phyloP scores from a whole-genome alignment of 352 stramenopile species.

The Saprolegnia parasitica region DNA sequence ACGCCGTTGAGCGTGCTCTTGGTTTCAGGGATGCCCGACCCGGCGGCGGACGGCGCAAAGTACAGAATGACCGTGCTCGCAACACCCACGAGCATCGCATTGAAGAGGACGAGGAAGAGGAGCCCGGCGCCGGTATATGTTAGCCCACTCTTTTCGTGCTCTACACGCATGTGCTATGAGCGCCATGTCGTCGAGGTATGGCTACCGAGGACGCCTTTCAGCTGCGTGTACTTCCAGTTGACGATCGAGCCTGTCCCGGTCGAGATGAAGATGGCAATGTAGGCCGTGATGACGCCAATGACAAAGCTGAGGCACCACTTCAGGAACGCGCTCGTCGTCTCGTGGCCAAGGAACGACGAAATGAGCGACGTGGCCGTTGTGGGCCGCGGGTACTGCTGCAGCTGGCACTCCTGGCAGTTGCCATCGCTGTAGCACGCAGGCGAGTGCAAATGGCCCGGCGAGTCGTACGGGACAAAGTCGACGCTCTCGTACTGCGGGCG shows the following conservation, averaged over 20 bases:
- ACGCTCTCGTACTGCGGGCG: constrained; percentile 23
- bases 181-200: neutral
- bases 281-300: constrained; percentile 23
- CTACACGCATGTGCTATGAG: constrained; percentile 1
- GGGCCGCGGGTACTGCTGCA: neutral
- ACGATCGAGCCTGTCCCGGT: neutral
- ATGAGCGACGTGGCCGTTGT: neutral
- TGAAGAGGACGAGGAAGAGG: constrained; percentile 17
- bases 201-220: constrained; percentile 13
- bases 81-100: neutral
- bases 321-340: constrained; percentile 14
- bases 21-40: constrained; percentile 46
- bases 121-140: neutral
- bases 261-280: constrained; percentile 16
- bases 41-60: constrained; percentile 22
- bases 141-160: constrained; percentile 1
- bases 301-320: constrained; percentile 23
- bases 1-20: constrained; percentile 67
- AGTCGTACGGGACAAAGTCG: constrained; percentile 23
- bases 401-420: neutral
- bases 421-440: constrained; percentile 5
- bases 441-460: constrained; percentile 3
- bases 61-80: constrained; percentile 6
- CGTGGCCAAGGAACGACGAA: neutral
- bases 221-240: constrained; percentile 17